Evolutionary conservation across 2,329 filamentous ascomycete genomes (phyloP), one percentile per base, ranked within the genome.

Genomic region (Penicillium sp.): DNA sequence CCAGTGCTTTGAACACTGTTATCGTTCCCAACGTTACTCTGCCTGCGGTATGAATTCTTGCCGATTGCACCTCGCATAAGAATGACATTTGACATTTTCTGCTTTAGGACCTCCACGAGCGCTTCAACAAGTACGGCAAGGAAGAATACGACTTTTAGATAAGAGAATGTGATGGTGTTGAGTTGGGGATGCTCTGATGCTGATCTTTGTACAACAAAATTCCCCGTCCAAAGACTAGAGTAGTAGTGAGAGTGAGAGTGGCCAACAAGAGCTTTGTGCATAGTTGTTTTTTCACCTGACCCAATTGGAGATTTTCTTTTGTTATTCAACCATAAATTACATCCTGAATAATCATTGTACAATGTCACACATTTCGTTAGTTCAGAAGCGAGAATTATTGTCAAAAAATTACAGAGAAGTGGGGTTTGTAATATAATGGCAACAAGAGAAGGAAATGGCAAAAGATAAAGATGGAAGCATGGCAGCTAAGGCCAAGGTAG

Each of bases 81-180:
- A 35, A 23, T 44, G 7, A 17, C 49, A 45, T 44, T 46, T 61
- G 49, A 58, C 26, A 6, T 19, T 23, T 2, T 17, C 15, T 23
- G 47, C 61, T 50, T 31, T 47, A 96, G 92, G 86, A 90, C 74
- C 88, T 97, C 68, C 95, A 99, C 83, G 95, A 99, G 72, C 91
- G 90, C 84, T 98, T 90, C 88, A 99, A 99, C 91, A 99, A 99
- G 86, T 98, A 92, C 88, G 95, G 95, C 81, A 98, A 98, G 88
- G 95, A 98, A 71, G 93, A 92, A 71, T 98, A 73, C 67, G 76
- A 78, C 68, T 78, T 76, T 69, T 78, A 73, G 64, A 69, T 63
- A 58, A 21, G 60, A 63, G 63, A 61, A 48, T 64, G 53, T 64
- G 60, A 50, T 48, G 46, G 41, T 65, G 61, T 66, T 60, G 60